Evolutionary conservation across 805 yeast species (phyloP), one percentile per base, ranked within the genome.

Genomic region (Metschnikowia anglica): DNA sequence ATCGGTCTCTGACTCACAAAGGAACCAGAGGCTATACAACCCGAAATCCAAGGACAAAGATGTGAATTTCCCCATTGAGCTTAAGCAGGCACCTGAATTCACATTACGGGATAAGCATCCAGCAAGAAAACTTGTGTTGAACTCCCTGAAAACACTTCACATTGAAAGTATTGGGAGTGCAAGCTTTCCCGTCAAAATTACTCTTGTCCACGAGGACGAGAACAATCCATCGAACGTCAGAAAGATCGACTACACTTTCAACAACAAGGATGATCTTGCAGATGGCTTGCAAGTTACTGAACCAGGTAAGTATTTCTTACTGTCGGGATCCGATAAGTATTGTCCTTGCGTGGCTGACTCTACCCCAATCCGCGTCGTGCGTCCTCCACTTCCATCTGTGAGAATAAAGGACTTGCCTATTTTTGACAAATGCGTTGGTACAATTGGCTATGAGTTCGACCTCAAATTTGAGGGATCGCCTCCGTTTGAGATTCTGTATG

Each of bases 401-500:
- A 56, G 58, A 2, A 70, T 79, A 12, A 34, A 52, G 2, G 79
- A 88, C 1, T 69, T 69, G 11, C 80, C 91, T 2, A 79, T 91
- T 2, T 70, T 80, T 19, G 98, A 91, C 55, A 79, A 84, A 37
- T 93, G 99, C 67, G 85, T 93, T 23, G 99, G 99, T 0, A 88
- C 89, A 34, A 82, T 88, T 7, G 99, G 97, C 0, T 79, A 72
- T 52, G 69, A 70, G 18, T 80, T 89, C 46, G 86, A 83, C 38
- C 71, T 90, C 44, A 63, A 74, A 0, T 70, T 84, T 39, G 67
- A 76, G 4, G 98, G 99, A 13, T 77, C 81, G 21, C 85, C 96
- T 0, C 97, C 98, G 1, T 93, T 85, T 65, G 74, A 73, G 41
- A 72, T 88, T 18, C 75, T 72, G 30, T 82, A 83, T 47, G 73